Evolutionary conservation across 768 basidiomycete genomes (phyloP).

Genomic region (Podaxis mareebaensis): DNA sequence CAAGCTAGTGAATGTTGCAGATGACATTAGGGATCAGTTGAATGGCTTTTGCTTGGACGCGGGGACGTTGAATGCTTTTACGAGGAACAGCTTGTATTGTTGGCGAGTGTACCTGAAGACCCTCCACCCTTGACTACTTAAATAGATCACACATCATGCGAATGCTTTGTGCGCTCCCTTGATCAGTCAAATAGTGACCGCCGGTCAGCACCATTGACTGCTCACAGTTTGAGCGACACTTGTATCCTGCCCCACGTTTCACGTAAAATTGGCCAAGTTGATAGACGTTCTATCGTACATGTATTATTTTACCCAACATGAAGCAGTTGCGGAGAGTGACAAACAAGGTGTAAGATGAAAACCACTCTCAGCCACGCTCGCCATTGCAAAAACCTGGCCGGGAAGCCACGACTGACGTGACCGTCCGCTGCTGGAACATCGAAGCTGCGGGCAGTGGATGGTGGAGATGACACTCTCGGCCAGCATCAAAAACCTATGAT

Average conservation of each 20-base stretch:
- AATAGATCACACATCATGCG: neutral
- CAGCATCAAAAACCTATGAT: no score
- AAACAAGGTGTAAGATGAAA: no score
- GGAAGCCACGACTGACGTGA: neutral
- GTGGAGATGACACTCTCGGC: no score
- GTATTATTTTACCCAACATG: no score
- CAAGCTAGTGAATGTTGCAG: conserved; percentile 57
- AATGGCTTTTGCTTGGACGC: conserved; percentile 66
- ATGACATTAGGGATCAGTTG: conserved; percentile 60
- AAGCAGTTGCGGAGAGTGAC: no score
- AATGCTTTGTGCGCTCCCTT: neutral
- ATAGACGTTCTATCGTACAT: no score
- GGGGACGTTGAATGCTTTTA: conserved; percentile 63
- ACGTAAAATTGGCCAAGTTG: no score
- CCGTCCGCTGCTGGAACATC: neutral
- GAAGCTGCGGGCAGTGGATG: no score
- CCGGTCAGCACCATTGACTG: no score
- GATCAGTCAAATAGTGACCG: neutral
- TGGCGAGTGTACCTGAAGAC: conserved; percentile 47
- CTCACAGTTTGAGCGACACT: no score
- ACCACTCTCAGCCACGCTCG: no score
- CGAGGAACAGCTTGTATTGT: conserved; percentile 58
- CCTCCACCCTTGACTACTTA: conserved; percentile 53
- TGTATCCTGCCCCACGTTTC: no score
- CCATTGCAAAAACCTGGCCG: neutral